Evolutionary conservation across 768 basidiomycete genomes (phyloP).

Genomic region (Xanthoconium stramineum): DNA sequence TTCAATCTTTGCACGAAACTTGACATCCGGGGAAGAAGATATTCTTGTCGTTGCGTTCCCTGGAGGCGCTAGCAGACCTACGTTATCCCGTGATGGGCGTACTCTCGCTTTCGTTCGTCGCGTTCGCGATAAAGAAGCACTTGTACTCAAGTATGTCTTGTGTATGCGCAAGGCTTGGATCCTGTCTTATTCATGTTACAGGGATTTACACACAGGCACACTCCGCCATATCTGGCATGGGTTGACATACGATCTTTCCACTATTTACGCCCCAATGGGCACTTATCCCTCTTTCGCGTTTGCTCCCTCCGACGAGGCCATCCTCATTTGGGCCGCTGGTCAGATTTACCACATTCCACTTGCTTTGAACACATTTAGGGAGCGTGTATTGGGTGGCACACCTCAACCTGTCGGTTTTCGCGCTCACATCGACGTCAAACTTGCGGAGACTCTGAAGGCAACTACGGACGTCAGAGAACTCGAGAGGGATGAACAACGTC

Average conservation of each 20-base stretch:
- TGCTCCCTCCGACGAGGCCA: slow-evolving; percentile 24
- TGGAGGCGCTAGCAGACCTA: slow-evolving; percentile 73
- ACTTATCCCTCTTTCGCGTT: slow-evolving; percentile 78
- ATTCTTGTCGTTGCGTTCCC: slow-evolving; percentile 54
- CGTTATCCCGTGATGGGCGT: slow-evolving; percentile 62
- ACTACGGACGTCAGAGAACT: slow-evolving; percentile 49
- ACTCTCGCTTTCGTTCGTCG: slow-evolving; percentile 75
- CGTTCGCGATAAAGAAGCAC: slow-evolving; percentile 67
- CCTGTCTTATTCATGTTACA: slow-evolving; percentile 24
- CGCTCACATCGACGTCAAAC: slow-evolving; percentile 59
- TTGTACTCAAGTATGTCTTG: slow-evolving; percentile 61
- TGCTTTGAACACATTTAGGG: slow-evolving; percentile 36
- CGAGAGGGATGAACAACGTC: slow-evolving; percentile 54
- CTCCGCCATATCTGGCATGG: slow-evolving; percentile 66
- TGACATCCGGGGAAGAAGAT: slow-evolving; percentile 52
- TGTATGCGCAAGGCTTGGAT: background rate
- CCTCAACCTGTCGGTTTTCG: slow-evolving; percentile 55
- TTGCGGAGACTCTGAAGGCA: slow-evolving; percentile 57
- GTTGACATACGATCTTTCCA: slow-evolving; percentile 62
- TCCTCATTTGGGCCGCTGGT: slow-evolving; percentile 74
- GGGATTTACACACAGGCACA: slow-evolving; percentile 66
- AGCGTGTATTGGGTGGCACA: slow-evolving; percentile 39
- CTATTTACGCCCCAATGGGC: slow-evolving; percentile 71
- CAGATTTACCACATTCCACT: slow-evolving; percentile 65
- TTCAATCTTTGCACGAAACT: slow-evolving; percentile 63